phyloP scores from a whole-genome alignment of 352 stramenopile species.

The Globisporangium takayamanum region DNA sequence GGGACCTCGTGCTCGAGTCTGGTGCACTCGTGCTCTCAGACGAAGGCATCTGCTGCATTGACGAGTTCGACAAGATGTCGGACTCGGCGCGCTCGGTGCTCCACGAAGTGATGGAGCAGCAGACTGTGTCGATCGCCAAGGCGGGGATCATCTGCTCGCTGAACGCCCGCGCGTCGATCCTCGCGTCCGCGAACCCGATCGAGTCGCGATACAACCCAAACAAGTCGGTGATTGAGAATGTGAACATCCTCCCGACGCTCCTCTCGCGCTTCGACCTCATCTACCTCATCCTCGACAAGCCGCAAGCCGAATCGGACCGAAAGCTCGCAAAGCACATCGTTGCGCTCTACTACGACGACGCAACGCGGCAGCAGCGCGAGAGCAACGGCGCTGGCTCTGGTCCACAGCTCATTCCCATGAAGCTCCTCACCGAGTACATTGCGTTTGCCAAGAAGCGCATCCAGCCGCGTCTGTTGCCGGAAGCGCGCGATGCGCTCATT shows the following conservation, averaged over 20 bases:
- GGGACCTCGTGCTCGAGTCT: conserved; percentile 96
- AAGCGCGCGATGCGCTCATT: conserved; percentile 89
- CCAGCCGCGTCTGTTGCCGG: conserved; percentile 87
- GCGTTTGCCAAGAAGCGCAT: conserved; percentile 92
- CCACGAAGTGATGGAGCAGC: conserved; percentile 99
- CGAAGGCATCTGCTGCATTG: conserved; percentile 98
- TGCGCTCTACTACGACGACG: conserved; percentile 92
- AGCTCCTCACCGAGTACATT: conserved; percentile 93
- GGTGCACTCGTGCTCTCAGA: conserved; percentile 96
- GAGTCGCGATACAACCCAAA: conserved; percentile 98
- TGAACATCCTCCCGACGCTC: conserved; percentile 96
- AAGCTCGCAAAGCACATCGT: conserved; percentile 97
- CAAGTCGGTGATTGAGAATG: conserved; percentile 98
- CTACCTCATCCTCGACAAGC: conserved; percentile 98
- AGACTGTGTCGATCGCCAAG: conserved; percentile 98
- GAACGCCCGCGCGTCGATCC: conserved; percentile 97
- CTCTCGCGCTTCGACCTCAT: conserved; percentile 99
- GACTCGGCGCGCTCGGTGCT: conserved; percentile 96
- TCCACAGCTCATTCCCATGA: conserved; percentile 72
- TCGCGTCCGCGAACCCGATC: conserved; percentile 98
- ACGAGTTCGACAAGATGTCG: conserved; percentile 99
- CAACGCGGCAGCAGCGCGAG: conserved; percentile 37
- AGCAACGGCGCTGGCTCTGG: conserved; percentile 22
- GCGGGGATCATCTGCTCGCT: conserved; percentile 98
- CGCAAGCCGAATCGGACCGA: conserved; percentile 91